Conservation (phyloP, 2,329 filamentous ascomycete genomes). For the Truncatella angustata region DNA sequence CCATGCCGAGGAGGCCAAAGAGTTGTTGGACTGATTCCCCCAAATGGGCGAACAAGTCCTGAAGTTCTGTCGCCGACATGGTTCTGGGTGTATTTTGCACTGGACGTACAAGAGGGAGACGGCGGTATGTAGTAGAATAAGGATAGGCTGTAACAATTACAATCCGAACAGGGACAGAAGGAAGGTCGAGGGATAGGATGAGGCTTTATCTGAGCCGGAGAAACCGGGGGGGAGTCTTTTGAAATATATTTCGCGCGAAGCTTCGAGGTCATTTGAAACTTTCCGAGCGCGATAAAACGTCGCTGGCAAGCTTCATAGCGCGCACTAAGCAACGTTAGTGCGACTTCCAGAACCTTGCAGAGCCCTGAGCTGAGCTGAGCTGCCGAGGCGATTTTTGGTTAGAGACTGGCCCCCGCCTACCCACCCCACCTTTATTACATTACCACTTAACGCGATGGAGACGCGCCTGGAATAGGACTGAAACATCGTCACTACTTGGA, state of each 20-base stretch:
- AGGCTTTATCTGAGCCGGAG: background rate
- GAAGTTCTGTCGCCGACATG: constrained; percentile 32
- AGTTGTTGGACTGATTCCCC: constrained; percentile 26
- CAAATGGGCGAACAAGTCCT: constrained; percentile 27
- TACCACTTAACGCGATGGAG: background rate
- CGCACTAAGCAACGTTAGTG: background rate
- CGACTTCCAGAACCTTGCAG: background rate
- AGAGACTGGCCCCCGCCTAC: too few relatives aligned
- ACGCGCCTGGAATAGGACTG: background rate
- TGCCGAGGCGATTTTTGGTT: too few relatives aligned
- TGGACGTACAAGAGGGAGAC: background rate
- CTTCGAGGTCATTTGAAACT: background rate
- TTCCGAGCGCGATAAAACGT: too few relatives aligned
- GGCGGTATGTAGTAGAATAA: background rate
- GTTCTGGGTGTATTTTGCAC: constrained; percentile 4
- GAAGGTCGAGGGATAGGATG: background rate
- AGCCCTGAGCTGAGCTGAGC: background rate
- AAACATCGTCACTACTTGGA: background rate
- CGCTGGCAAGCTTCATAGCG: too few relatives aligned
- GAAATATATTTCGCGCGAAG: background rate
- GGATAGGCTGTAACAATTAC: too few relatives aligned
- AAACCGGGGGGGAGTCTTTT: background rate
- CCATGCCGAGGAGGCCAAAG: constrained; percentile 20
- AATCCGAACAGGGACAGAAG: too few relatives aligned
- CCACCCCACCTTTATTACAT: too few relatives aligned